These are phyloP conservation scores for Sugiyamaella sp. DNA, from an alignment of 1,139 yeast genomes.

Conservation along the genomic window DNA sequence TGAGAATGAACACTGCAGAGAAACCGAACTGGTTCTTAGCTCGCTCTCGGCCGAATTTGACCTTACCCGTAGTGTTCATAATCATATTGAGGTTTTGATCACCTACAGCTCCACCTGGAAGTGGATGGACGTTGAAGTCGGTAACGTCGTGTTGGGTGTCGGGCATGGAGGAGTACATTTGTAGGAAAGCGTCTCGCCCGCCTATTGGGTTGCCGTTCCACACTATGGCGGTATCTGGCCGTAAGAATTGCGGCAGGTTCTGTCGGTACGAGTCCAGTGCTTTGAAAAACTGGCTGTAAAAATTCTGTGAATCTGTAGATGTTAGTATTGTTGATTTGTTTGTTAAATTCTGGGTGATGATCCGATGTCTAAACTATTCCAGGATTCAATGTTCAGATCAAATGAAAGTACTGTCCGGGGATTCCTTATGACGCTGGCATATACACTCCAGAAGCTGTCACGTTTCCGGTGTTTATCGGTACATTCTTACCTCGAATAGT, in stretches of 20 bases:
- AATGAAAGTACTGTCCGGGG: neutral
- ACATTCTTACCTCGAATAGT: constrained; percentile 20
- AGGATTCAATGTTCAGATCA: too few relatives aligned
- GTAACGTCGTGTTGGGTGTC: constrained; percentile 39
- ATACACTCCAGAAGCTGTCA: neutral
- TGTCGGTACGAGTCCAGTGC: constrained; percentile 36
- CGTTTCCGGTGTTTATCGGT: neutral
- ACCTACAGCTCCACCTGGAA: constrained; percentile 33
- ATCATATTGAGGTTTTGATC: constrained; percentile 32
- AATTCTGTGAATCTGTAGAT: constrained; percentile 25
- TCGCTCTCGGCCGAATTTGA: constrained; percentile 38
- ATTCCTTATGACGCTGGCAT: too few relatives aligned
- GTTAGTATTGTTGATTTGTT: neutral
- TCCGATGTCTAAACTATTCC: neutral
- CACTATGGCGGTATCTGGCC: constrained; percentile 40
- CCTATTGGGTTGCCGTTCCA: constrained; percentile 47
- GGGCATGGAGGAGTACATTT: constrained; percentile 40
- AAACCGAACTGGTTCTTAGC: constrained; percentile 40
- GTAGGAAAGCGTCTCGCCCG: constrained; percentile 42
- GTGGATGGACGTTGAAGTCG: constrained; percentile 43
- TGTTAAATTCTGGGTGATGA: neutral
- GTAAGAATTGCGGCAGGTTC: constrained; percentile 34
- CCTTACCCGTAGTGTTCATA: constrained; percentile 39
- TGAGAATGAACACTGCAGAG: constrained; percentile 39
- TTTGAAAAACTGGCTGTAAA: constrained; percentile 35